Conservation (phyloP, 1,284 basidiomycete genomes). For the Schizopora paradoxa region DNA sequence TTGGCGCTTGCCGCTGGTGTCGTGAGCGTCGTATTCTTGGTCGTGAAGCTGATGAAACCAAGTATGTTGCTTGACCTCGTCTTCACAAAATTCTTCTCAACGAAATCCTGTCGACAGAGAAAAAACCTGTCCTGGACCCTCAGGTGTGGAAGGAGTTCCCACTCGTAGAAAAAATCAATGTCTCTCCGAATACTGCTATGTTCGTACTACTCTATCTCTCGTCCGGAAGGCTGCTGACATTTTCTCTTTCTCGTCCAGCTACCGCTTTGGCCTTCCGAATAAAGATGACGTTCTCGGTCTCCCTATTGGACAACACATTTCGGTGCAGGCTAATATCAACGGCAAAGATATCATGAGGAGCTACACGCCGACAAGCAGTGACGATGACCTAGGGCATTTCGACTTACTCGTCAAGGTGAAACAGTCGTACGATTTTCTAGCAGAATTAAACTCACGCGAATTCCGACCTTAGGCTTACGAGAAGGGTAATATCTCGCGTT, state of each 20-base stretch:
- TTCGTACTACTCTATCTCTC: conserved; percentile 35
- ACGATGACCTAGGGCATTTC: conserved; percentile 90
- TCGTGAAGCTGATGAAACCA: conserved; percentile 41
- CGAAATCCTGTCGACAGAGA: conserved; percentile 33
- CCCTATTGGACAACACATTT: conserved; percentile 96
- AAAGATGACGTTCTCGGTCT: conserved; percentile 79
- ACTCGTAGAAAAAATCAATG: conserved; percentile 73
- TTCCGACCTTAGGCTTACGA: conserved; percentile 72
- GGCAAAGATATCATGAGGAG: conserved; percentile 88
- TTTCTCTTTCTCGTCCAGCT: conserved; percentile 43
- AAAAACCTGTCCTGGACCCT: conserved; percentile 67
- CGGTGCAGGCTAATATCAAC: conserved; percentile 83
- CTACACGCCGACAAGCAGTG: conserved; percentile 93
- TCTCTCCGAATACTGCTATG: conserved; percentile 96
- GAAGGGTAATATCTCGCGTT: conserved; percentile 91
- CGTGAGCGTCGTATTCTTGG: conserved; percentile 33
- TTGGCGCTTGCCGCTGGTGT: conserved; percentile 30
- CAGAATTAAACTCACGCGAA: conserved; percentile 8
- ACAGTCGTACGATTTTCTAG: conserved; percentile 2
- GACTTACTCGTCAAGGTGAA: conserved; percentile 93
- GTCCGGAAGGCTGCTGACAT: conserved; percentile 4
- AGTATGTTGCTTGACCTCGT: conserved; percentile 26
- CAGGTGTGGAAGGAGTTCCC: conserved; percentile 79
- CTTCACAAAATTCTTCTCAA: conserved; percentile 6
- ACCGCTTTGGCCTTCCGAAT: conserved; percentile 83